These are phyloP conservation scores for Mycosphaerella sp. DNA, from an alignment of 2,329 filamentous ascomycete species.

Conservation along the genomic window DNA sequence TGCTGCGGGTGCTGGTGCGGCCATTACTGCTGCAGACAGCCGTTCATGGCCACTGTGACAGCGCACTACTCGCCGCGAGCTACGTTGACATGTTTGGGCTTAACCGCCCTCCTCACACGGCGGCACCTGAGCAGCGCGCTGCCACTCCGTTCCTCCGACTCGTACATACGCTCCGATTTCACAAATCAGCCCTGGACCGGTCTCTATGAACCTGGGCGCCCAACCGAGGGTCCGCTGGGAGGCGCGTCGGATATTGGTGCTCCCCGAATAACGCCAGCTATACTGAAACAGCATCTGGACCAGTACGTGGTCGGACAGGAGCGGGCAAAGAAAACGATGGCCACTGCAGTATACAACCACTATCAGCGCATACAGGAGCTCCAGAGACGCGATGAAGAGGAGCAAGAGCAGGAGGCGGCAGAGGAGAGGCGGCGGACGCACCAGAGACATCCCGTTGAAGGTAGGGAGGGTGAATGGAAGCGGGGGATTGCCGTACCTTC, in stretches of 20 bases:
- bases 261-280: conserved; percentile 54
- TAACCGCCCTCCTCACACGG: conserved; percentile 33
- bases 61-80: conserved; percentile 34
- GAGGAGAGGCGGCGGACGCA: conserved; percentile 63
- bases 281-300: conserved; percentile 83
- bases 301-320: conserved; percentile 96
- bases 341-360: conserved; percentile 91
- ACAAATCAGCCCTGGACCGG: conserved; percentile 56
- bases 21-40: neutral
- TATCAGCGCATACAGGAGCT: conserved; percentile 79
- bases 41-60: conserved; percentile 16
- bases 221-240: conserved; percentile 57
- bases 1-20: neutral
- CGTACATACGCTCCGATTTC: conserved; percentile 56
- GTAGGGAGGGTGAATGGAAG: conserved; percentile 40
- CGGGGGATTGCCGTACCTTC: conserved; percentile 31
- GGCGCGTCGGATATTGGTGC: conserved; percentile 53
- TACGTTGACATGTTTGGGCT: conserved; percentile 37
- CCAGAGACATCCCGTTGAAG: conserved; percentile 65
- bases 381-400: conserved; percentile 69
- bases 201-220: conserved; percentile 56
- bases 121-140: conserved; percentile 31
- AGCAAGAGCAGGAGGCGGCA: conserved; percentile 66
- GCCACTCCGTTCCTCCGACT: conserved; percentile 32
- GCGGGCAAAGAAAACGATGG: conserved; percentile 86